Evolutionary conservation across 345 rosid species (phyloP).

Genomic region (Aquilaria yunnanensis): DNA sequence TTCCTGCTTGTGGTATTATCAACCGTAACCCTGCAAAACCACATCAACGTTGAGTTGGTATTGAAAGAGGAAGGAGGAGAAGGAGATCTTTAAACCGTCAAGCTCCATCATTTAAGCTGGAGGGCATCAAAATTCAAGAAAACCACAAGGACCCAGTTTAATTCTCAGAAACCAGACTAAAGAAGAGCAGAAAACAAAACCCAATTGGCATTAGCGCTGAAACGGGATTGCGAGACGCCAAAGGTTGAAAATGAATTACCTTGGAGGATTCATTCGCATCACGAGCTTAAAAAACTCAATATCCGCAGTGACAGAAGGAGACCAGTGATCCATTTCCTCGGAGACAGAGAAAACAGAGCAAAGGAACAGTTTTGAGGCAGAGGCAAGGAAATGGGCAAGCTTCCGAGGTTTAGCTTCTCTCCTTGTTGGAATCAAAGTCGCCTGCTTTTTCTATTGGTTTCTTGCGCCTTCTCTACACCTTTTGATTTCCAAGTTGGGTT

Average conservation of each 20-base stretch:
- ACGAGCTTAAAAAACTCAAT: slow-evolving; percentile 74
- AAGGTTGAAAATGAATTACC: slow-evolving; percentile 25
- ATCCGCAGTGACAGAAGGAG: slow-evolving; percentile 39
- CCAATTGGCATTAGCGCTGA: not conserved
- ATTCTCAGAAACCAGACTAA: not conserved
- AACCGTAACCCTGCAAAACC: slow-evolving; percentile 57
- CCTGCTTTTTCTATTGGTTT: not conserved
- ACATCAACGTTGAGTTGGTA: slow-evolving; percentile 7
- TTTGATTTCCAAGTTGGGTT: slow-evolving; percentile 14
- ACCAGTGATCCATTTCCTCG: slow-evolving; percentile 55
- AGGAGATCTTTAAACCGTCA: slow-evolving; percentile 14
- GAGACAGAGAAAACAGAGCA: not conserved
- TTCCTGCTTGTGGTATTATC: slow-evolving; percentile 57
- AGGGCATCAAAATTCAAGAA: slow-evolving; percentile 10
- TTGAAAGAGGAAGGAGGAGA: not conserved
- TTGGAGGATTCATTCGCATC: slow-evolving; percentile 76
- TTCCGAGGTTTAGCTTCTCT: too few species aligned
- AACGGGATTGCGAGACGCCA: not conserved
- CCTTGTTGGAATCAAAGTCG: too few species aligned
- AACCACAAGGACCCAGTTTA: slow-evolving; percentile 14
- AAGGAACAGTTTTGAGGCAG: not conserved
- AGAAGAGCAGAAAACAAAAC: not conserved
- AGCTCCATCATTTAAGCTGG: slow-evolving; percentile 7
- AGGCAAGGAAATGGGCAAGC: slow-evolving; percentile 7
- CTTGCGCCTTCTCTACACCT: slow-evolving; percentile 5